Conservation (phyloP, 164 flowering plant species). For the Umbilicus rupestris region DNA sequence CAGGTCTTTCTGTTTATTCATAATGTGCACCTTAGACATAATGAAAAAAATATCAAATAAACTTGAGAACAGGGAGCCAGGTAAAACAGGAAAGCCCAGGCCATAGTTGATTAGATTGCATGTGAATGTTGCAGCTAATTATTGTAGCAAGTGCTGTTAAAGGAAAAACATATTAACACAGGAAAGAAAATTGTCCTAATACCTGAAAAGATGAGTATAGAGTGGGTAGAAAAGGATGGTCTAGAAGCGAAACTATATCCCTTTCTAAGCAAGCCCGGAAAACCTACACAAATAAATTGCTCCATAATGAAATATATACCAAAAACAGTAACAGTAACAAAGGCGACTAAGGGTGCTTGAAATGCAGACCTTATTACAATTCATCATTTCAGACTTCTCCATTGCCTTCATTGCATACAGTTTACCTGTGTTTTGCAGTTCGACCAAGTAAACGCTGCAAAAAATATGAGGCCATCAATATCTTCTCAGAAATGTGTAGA, state of each 20-base stretch:
- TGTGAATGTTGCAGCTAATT: too few relatives aligned
- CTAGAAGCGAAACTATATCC: constrained; percentile 75
- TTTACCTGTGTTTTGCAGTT: constrained; percentile 57
- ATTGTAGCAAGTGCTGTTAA: too few relatives aligned
- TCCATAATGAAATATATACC: neutral
- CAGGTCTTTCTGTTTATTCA: too few relatives aligned
- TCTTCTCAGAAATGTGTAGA: neutral
- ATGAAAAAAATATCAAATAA: too few relatives aligned
- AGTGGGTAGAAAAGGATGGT: constrained; percentile 96
- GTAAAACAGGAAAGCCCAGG: too few relatives aligned
- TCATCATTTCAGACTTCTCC: constrained; percentile 75
- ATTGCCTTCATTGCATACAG: constrained; percentile 85
- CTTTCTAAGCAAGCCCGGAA: constrained; percentile 94
- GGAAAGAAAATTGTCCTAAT: neutral
- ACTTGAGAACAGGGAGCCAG: too few relatives aligned
- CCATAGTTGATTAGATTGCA: too few relatives aligned
- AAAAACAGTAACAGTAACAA: neutral
- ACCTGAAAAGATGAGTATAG: constrained; percentile 93
- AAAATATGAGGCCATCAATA: neutral
- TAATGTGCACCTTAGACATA: too few relatives aligned
- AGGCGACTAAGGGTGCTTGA: neutral
- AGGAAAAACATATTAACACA: too few relatives aligned
- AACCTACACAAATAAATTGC: constrained; percentile 40
- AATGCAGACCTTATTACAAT: constrained; percentile 65
- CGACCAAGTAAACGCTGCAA: constrained; percentile 82